Conservation (phyloP, 2,329 filamentous ascomycete species). For the Lithohypha guttulata region DNA sequence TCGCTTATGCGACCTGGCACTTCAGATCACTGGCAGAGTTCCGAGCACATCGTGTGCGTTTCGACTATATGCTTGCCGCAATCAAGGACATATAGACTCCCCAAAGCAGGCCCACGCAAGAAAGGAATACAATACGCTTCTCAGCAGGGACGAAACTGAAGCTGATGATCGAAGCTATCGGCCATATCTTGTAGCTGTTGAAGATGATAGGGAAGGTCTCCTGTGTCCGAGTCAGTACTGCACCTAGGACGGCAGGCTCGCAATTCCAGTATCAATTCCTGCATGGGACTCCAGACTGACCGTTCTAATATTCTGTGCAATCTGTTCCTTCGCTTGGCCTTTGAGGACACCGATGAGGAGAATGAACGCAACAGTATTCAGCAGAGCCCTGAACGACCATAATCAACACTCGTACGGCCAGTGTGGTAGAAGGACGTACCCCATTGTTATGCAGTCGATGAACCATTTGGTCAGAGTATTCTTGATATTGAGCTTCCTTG, state of each 20-base stretch:
- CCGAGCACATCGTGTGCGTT: too few relatives aligned
- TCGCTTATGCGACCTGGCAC: too few relatives aligned
- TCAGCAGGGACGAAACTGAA: constrained; percentile 30
- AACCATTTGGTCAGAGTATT: constrained; percentile 41
- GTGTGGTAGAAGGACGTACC: too few relatives aligned
- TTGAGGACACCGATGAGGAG: constrained; percentile 44
- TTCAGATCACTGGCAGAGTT: too few relatives aligned
- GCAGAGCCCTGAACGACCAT: constrained; percentile 42
- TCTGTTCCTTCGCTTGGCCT: constrained; percentile 25
- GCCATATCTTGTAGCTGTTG: constrained; percentile 32
- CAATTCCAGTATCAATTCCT: background rate
- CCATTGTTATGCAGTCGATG: constrained; percentile 45
- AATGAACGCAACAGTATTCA: constrained; percentile 49
- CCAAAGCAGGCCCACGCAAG: constrained; percentile 29
- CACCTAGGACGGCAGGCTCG: background rate
- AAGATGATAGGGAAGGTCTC: constrained; percentile 25
- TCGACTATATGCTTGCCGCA: constrained; percentile 6
- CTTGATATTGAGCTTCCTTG: constrained; percentile 21
- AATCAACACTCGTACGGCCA: too few relatives aligned
- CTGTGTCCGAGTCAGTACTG: background rate
- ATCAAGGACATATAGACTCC: constrained; percentile 28
- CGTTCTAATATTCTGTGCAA: constrained; percentile 26
- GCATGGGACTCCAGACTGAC: constrained; percentile 16
- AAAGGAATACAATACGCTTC: constrained; percentile 28
- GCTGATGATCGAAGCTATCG: constrained; percentile 29